These are phyloP conservation scores for Eimeria necatrix DNA, from an alignment of 169 alveolate species.

Conservation along the genomic window DNA sequence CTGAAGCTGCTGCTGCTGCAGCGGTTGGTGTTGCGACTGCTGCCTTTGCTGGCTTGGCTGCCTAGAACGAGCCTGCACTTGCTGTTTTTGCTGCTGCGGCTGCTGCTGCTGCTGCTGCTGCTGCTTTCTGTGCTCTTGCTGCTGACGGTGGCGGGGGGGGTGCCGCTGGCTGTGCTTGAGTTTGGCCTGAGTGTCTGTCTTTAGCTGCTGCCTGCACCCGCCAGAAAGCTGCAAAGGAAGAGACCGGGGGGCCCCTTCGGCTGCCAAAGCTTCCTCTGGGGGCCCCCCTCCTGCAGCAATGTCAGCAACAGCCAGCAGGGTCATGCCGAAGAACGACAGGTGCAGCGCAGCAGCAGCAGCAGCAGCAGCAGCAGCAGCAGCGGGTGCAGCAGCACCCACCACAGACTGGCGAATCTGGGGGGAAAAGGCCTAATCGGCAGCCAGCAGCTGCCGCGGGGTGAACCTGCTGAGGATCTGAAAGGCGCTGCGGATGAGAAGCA, in stretches of 20 bases:
- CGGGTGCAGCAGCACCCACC: neutral
- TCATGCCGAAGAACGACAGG: neutral
- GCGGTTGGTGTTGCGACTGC: too few relatives aligned
- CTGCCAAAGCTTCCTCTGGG: neutral
- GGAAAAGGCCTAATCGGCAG: too few relatives aligned
- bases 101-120: conserved; percentile 34
- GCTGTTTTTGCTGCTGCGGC: conserved; percentile 24
- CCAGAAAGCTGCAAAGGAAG: neutral
- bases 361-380: conserved; percentile 11
- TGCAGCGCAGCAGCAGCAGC: neutral
- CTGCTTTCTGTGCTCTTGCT: neutral
- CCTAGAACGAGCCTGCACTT: too few relatives aligned
- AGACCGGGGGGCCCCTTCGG: neutral
- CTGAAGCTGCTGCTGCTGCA: too few relatives aligned
- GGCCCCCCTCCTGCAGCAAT: neutral
- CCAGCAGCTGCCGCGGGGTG: neutral
- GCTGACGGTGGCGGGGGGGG: neutral
- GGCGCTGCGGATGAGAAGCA: too few relatives aligned
- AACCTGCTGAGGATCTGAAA: too few relatives aligned
- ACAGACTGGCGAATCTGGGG: too few relatives aligned
- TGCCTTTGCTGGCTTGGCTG: too few relatives aligned
- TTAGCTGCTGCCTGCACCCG: conserved; percentile 5
- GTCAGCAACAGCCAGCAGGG: neutral
- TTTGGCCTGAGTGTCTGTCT: neutral
- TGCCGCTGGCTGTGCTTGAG: neutral